Base-by-base conservation (phyloP, 2,329 filamentous ascomycete species). In the Claviceps cyperi region DNA sequence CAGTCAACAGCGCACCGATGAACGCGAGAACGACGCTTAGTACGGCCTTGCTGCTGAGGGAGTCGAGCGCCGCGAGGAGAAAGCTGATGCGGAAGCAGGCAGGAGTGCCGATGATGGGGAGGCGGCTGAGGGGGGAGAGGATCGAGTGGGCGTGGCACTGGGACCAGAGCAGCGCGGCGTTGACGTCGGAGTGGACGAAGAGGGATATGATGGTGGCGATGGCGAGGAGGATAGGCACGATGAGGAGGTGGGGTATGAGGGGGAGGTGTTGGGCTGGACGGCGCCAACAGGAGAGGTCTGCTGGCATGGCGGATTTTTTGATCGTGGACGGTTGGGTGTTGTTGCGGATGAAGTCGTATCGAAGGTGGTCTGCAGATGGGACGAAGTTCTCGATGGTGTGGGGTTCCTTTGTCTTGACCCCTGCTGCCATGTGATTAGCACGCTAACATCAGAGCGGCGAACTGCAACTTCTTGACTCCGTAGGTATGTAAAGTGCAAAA, bases 221-320 rank as follows among this genome's bases (percentile, higher is more conserved):
- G 55, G 72, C 66, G 48, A 77, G 66, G 32, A 75, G 58, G 46
- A 74, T 62, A 9, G 75, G 69, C 2, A 71, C 59, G 43, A 78
- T 68, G n/a, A 73, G 61, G 37, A 78, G 62, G 60, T 74, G 75
- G 40, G 71, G 73, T 46, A 77, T 71, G 47, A 77, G 72, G 45
- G 71, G 59, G 58, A 80, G 72, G 57, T 69, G 67, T 36, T 75
- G 73, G 50, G 80, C 71, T 15, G 76, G 76, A 11, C 67, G 66
- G 47, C 60, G 64, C 54, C 62, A 60, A 43, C 58, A 57, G 7
- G 22, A 15, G 5, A 14, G 4, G 8, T 36, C 7, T 37, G 40
- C 17, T 7, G 47, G 48, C 48, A 44, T 49, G 17, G 14, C 9
- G 21, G 22, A 9, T 7, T 36, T 4, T 32, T 14, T 24, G 9